Percentiles rank a stretch among this genome's conserved stretches.
Evolutionary conservation across 2,329 filamentous ascomycete species (phyloP).

Genomic region (Aspergillus sp.): DNA sequence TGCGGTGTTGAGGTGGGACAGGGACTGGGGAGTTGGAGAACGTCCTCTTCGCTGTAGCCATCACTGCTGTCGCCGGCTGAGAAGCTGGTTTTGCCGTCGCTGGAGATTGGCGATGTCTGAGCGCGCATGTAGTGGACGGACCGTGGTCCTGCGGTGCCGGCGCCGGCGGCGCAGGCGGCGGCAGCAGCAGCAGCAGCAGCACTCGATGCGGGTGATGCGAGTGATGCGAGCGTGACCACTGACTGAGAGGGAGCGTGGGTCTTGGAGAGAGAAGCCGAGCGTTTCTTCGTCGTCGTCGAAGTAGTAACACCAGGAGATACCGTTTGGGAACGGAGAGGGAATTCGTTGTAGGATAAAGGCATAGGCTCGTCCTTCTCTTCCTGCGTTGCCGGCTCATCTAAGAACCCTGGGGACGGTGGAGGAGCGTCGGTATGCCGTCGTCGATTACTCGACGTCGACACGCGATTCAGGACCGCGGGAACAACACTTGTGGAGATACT

Average conservation of each 20-base stretch:
- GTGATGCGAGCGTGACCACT: conserved; percentile 3
- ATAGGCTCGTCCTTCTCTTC: not conserved
- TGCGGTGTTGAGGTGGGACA: conserved; percentile 7
- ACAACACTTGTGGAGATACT: conserved; percentile 24
- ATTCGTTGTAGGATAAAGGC: conserved; percentile 21
- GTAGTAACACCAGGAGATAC: not conserved
- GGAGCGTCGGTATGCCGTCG: conserved; percentile 36
- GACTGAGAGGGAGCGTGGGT: conserved; percentile 11
- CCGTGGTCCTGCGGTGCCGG: no score
- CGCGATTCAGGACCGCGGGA: conserved; percentile 13
- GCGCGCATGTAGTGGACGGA: conserved; percentile 28
- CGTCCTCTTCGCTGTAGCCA: conserved; percentile 22
- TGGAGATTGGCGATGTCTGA: conserved; percentile 20
- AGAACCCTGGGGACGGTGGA: conserved; percentile 23
- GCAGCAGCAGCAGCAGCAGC: no score
- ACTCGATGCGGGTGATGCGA: not conserved
- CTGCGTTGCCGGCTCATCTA: conserved; percentile 14
- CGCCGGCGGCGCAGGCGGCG: no score
- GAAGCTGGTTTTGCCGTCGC: conserved; percentile 12
- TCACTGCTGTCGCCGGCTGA: conserved; percentile 8
- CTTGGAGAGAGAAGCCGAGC: not conserved
- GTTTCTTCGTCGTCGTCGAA: not conserved
- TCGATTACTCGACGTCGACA: conserved; percentile 14
- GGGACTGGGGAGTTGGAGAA: conserved; percentile 27
- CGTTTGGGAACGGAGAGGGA: conserved; percentile 12